Base-by-base conservation (phyloP, 2,329 filamentous ascomycete genomes). In the Fusarium kyushuense region DNA sequence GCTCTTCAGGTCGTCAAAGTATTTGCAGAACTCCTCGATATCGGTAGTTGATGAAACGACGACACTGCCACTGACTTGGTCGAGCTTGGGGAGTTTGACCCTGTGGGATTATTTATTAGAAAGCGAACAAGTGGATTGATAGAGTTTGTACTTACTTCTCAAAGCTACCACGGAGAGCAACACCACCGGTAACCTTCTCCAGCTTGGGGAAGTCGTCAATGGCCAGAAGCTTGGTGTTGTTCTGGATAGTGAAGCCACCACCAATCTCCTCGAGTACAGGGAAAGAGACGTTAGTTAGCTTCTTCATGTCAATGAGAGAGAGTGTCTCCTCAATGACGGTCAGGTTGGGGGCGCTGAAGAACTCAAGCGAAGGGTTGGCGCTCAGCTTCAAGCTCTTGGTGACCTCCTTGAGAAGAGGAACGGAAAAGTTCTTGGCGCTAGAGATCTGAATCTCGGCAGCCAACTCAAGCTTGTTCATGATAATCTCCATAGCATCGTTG, bases 101-200 rank as follows among this genome's bases (percentile, higher is more conserved):
- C 93, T 97, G 33, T 16, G n/a, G 17, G 5, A 14, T 10, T 17
- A 12, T 3, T 48, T 19, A 36, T 69, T 45, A 73, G 64, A 19
- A 23, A 5, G 5, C 19, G 8, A 36, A 13, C n/a, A 14, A 12
- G 3, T 12, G 11, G 6, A 4, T 17, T 32, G 6, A 48, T 10
- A 2, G 14, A 3, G 16, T 52, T 13, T 12, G 14, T 19, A 87
- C 92, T 84, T 86, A 96, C 93, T 87, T 84, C 67, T 89, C 86
- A 80, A 97, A 96, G 83, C 89, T 91, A 75, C 96, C 96, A 74
- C 90, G 89, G 79, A 97, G 88, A 79, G 93, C 90, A 76, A 98
- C 85, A 74, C 93, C 93, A 82, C 94, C 95, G 69, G 84, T 87
- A 61, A 97, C 88, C 56, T 83, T 87, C 76, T 87, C 77, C 29